Conservation (phyloP, 163 green algal genomes). For the Chlamydomonas reinhardtii region DNA sequence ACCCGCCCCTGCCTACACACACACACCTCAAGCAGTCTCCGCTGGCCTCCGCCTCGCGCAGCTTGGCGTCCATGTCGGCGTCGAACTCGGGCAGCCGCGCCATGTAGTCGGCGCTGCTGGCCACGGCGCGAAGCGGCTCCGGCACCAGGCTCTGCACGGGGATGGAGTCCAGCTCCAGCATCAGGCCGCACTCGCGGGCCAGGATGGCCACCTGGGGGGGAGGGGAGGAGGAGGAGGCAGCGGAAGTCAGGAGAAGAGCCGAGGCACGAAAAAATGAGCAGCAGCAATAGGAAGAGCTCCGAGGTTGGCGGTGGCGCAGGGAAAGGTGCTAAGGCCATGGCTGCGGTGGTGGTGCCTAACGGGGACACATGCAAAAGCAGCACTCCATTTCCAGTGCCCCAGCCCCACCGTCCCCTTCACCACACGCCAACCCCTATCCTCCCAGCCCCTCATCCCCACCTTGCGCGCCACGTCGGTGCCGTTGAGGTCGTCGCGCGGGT, state of each 20-base stretch:
- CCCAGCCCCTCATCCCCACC: slow-evolving; percentile 55
- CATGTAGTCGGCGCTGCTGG: slow-evolving; percentile 87
- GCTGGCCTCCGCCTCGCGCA: slow-evolving; percentile 72
- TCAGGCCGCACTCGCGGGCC: slow-evolving; percentile 88
- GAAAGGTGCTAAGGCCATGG: no score
- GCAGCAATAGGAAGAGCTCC: no score
- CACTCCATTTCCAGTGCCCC: no score
- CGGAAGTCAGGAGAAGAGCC: no score
- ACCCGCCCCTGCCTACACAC: slow-evolving; percentile 67
- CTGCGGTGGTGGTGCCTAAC: no score
- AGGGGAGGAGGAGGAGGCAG: no score
- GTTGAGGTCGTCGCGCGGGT: slow-evolving; percentile 95
- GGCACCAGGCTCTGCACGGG: slow-evolving; percentile 92
- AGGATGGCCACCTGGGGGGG: slow-evolving; percentile 72
- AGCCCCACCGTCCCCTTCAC: no score
- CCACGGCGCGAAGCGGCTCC: slow-evolving; percentile 64
- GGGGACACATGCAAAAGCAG: no score
- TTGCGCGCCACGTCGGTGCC: slow-evolving; percentile 97
- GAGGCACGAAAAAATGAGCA: no score
- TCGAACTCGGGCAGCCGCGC: slow-evolving; percentile 88
- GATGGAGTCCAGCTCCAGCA: slow-evolving; percentile 90
- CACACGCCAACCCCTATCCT: background rate
- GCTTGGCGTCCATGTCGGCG: slow-evolving; percentile 79
- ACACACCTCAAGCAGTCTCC: slow-evolving; percentile 83
- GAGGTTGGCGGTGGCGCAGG: background rate